Conservation (phyloP, 108 stramenopile species). For the Cylindrotheca fusiformis region DNA sequence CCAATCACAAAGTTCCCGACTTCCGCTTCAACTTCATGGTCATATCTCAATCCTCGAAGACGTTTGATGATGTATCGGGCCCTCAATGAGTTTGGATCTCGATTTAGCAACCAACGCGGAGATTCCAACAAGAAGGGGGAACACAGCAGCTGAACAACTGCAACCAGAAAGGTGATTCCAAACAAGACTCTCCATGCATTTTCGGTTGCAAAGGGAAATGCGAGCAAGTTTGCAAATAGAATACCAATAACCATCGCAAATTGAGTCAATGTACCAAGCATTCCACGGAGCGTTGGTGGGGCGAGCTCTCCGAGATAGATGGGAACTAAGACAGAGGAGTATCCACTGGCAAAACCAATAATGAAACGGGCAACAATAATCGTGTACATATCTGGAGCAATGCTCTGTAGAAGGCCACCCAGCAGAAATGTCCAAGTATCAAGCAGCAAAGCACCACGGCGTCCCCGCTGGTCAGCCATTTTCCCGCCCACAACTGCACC, state of each 20-base stretch:
- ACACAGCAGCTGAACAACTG: constrained; percentile 71
- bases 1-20: constrained; percentile 85
- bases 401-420: constrained; percentile 70
- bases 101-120: constrained; percentile 83
- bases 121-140: constrained; percentile 88
- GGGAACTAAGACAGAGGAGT: constrained; percentile 87
- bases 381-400: constrained; percentile 67
- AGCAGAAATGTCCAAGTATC: constrained; percentile 74
- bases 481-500: constrained; percentile 63
- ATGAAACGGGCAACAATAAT: constrained; percentile 84
- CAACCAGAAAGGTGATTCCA: constrained; percentile 65
- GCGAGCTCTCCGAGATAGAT: constrained; percentile 95
- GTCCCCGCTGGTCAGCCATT: constrained; percentile 71
- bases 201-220: constrained; percentile 75
- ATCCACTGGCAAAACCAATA: constrained; percentile 91
- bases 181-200: constrained; percentile 83
- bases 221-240: constrained; percentile 78
- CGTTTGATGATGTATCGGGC: constrained; percentile 90
- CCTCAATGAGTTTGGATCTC: constrained; percentile 72
- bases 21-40: constrained; percentile 92
- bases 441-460: constrained; percentile 74
- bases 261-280: constrained; percentile 95
- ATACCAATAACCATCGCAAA: constrained; percentile 95
- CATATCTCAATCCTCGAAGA: constrained; percentile 87
- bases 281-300: constrained; percentile 91